Conservation (phyloP, 2,329 filamentous ascomycete species). For the Pestalotiopsis sp. region DNA sequence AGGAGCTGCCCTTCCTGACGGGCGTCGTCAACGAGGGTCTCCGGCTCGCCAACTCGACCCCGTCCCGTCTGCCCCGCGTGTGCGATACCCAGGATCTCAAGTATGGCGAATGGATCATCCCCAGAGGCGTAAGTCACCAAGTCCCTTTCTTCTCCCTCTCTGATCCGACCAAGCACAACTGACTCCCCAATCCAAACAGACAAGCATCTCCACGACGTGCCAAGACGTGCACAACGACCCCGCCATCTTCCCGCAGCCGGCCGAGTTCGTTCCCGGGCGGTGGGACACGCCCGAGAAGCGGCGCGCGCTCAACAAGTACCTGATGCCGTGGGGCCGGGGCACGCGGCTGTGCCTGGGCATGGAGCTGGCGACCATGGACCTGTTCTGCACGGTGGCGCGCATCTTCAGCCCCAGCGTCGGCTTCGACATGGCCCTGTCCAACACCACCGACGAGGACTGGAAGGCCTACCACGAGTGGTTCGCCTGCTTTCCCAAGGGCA, state of each 20-base stretch:
- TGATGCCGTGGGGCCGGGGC: conserved; percentile 26
- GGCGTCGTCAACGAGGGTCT: conserved; percentile 27
- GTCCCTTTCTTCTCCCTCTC: neutral
- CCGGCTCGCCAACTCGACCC: conserved; percentile 26
- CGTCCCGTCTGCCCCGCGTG: conserved; percentile 22
- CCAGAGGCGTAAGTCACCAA: conserved; percentile 21
- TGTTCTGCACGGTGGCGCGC: conserved; percentile 24
- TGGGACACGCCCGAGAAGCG: conserved; percentile 22
- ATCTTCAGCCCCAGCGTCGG: conserved; percentile 22
- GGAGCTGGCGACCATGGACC: conserved; percentile 27
- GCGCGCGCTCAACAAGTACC: conserved; percentile 19
- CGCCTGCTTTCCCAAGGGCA: conserved; percentile 23
- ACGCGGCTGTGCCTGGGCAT: conserved; percentile 24
- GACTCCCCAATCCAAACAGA: conserved; percentile 13
- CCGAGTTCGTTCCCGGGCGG: conserved; percentile 22
- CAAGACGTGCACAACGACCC: conserved; percentile 25
- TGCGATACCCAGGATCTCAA: conserved; percentile 25
- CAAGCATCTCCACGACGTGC: conserved; percentile 24
- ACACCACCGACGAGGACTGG: conserved; percentile 25
- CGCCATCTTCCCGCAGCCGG: conserved; percentile 19
- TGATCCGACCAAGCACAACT: neutral
- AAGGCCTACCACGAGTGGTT: conserved; percentile 26
- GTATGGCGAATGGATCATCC: conserved; percentile 22
- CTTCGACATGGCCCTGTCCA: conserved; percentile 20
- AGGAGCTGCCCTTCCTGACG: conserved; percentile 25